Base-by-base conservation (phyloP, 2,329 filamentous ascomycete species). In the Drechslera avenae region DNA sequence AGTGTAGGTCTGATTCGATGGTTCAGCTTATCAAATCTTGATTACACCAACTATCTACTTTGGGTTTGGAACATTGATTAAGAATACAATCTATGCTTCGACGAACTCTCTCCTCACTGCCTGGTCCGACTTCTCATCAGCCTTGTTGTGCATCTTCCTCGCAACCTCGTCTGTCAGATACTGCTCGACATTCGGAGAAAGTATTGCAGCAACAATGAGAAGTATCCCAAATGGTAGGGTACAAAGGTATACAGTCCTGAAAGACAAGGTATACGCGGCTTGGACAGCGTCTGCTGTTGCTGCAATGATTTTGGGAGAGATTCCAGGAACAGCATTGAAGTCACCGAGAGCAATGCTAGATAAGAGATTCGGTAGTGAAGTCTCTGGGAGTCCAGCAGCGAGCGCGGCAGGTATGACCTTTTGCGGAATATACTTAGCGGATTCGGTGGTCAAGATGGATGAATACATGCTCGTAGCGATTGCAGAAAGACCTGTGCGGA, bases 171-270 rank as follows among this genome's bases (percentile, higher is more conserved):
- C 64, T 1, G 72, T 78, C 30, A 79, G 62, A 56, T 72, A 78
- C 19, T 73, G 68, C 55, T 79, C 74, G 14, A 78, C 72, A 54
- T 79, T 73, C 14, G 76, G 76, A 34, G 71, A 66, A 4, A 79
- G 55, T 13, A 73, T 55, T 7, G 76, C 68, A 6, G 73, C 72
- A 17, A 72, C 54, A 7, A 79, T 59, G n/a, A 72, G 44, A 39
- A 74, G 51, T 4, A 56, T 67, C 4, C 70, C 68, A 53, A 74
- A 75, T 1, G 70, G 69, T 5, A 75, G 46, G 3, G 71, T 73
- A 52, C 70, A 37, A 60, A 77, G 66, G 75, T 78, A 81, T 1
- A 82, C 78, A 3, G 73, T 71, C 46, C 67, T 65, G 62, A 81
- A 79, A 3, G 75, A 74, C n/a, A 70, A 49, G 4, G 70, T 62